Base-by-base conservation (phyloP, 495 filamentous ascomycete species). In the Aspergillus cavernicola region DNA sequence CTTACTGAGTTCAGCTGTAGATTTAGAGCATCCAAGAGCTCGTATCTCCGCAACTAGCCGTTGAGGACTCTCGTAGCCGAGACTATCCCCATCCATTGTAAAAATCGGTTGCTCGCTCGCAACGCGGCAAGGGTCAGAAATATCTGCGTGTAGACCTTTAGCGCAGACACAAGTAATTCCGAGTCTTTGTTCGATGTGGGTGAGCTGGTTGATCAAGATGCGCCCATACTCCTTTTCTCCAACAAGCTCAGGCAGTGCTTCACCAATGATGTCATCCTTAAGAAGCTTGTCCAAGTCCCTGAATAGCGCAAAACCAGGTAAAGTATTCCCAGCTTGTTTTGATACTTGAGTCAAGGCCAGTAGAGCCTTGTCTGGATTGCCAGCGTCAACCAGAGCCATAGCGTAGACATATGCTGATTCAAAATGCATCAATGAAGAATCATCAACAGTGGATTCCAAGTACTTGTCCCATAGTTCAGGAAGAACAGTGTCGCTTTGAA, bases 1-100 rank as follows among this genome's bases (percentile, higher is more conserved):
- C 11, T 45, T 44, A 4, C 54, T 54, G 11, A 73, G 56, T 13
- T 69, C 58, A 3, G 46, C 26, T 20, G 24, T 32, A 11, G 66
- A 74, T 19, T 61, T 67, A 12, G 71, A 72, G 35, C 61, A 66
- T n/a, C 71, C 69, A 35, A 59, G 56, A 7, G 55, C 53, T 26
- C 53, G 26, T 11, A 76, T 62, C 18, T 68, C 61, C 0, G 65
- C 43, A 38, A 64, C 53, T 23, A 76, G 53, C 22, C 68, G 66
- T 13, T 53, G 40, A 18, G 24, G 48, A 39, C 66, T 63, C 13
- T 58, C 61, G 37, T 66, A 69, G 23, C 64, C 66, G 35, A 47
- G 24, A 26, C 48, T 53, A 15, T 69, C 60, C 2, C 58, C 65
- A 45, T 69, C 64, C 0, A 69, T 59, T 2, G 61, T 63, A 12